Conservation (phyloP, 495 filamentous ascomycete genomes). For the Trichocladium uniseriatum region DNA sequence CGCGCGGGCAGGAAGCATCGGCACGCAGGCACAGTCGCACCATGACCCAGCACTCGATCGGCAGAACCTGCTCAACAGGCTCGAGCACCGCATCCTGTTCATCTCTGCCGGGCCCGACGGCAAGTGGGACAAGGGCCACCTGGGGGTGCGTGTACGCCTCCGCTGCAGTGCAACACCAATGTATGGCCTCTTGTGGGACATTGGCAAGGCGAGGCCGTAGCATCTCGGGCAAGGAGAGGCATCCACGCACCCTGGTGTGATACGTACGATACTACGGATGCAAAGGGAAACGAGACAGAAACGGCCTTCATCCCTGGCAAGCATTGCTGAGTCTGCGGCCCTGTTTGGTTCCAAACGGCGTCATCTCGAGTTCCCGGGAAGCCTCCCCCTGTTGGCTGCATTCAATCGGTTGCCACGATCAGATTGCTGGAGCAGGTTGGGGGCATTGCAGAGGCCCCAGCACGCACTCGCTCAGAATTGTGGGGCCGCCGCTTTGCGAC, state of each 20-base stretch:
- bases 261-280: no score
- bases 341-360: no score
- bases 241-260: no score
- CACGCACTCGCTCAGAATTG: no score
- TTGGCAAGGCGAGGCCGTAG: neutral
- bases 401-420: neutral
- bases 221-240: neutral
- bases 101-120: conserved; percentile 4
- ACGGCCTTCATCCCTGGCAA: no score
- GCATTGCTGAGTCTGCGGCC: no score
- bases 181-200: neutral
- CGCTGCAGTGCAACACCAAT: neutral
- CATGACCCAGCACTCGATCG: neutral
- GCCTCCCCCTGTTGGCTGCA: neutral
- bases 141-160: neutral
- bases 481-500: neutral
- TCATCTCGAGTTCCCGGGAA: no score
- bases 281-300: no score
- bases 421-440: conserved; percentile 5
- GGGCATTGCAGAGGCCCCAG: no score
- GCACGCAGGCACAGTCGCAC: neutral
- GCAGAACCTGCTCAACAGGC: neutral
- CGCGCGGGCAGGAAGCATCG: neutral
- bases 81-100: neutral
- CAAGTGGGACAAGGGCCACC: neutral